Percentiles rank a stretch among this genome's conserved stretches.
phyloP scores from a whole-genome alignment of 2,329 filamentous ascomycete genomes.

The Xylaria sp. region DNA sequence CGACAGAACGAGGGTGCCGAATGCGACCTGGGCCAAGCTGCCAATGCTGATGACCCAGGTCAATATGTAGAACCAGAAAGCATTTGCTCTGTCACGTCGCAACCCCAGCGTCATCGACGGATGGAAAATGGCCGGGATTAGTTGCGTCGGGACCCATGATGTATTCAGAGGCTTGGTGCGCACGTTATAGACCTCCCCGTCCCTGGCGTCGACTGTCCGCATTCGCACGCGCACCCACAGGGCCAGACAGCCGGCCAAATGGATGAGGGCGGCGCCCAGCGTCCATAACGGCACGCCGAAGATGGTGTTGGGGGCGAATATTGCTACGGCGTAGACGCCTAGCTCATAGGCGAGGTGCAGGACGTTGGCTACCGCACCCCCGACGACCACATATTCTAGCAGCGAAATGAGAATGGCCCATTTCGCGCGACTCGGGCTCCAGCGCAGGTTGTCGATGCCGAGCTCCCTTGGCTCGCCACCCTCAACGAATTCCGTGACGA shows the following conservation, averaged over 20 bases:
- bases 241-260: conserved; percentile 36
- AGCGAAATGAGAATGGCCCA: conserved; percentile 28
- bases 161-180: conserved; percentile 22
- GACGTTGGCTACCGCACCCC: conserved; percentile 44
- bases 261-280: conserved; percentile 41
- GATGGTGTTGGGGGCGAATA: conserved; percentile 43
- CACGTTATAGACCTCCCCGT: conserved; percentile 1
- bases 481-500: conserved; percentile 26
- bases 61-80: conserved; percentile 36
- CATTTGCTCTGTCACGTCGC: conserved; percentile 24
- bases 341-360: conserved; percentile 44
- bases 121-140: conserved; percentile 41
- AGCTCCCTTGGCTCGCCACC: conserved; percentile 21
- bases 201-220: conserved; percentile 8
- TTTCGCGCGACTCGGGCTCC: conserved; percentile 10
- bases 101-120: conserved; percentile 34
- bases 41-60: conserved; percentile 40
- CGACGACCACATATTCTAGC: conserved; percentile 41
- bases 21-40: conserved; percentile 41
- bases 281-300: conserved; percentile 46
- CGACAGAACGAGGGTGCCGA: conserved; percentile 44
- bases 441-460: conserved; percentile 25
- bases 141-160: conserved; percentile 36
- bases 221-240: conserved; percentile 39
- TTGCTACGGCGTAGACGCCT: conserved; percentile 43